Conservation (phyloP, 495 filamentous ascomycete species). For the Letharia columbiana region DNA sequence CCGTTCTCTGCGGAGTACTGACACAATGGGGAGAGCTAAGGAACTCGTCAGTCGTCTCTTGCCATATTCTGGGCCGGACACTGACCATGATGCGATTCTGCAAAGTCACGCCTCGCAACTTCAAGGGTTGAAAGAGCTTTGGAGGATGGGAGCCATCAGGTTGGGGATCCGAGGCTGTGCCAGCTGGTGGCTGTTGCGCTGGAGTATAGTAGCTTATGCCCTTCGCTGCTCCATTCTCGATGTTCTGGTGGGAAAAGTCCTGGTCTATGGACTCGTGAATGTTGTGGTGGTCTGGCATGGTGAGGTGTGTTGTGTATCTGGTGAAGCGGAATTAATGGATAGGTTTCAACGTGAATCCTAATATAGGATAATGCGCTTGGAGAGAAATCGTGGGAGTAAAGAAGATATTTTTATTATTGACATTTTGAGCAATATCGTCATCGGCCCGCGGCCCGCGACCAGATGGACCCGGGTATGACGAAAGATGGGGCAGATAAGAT, state of each 20-base stretch:
- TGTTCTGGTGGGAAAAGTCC: constrained; percentile 21
- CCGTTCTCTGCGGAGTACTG: constrained; percentile 61
- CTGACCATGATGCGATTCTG: constrained; percentile 54
- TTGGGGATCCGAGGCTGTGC: constrained; percentile 55
- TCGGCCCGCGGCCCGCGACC: no score
- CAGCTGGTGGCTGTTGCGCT: constrained; percentile 52
- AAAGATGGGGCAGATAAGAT: neutral
- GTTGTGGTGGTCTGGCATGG: constrained; percentile 24
- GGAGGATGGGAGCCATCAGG: constrained; percentile 47
- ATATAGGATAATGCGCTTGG: no score
- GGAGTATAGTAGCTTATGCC: constrained; percentile 64
- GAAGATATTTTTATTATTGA: neutral
- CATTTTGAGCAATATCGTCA: neutral
- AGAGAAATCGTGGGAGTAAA: neutral
- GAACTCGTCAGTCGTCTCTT: neutral
- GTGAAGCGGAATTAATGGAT: neutral
- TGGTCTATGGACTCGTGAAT: constrained; percentile 22
- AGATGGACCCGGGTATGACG: no score
- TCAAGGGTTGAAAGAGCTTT: constrained; percentile 61
- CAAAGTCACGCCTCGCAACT: constrained; percentile 47
- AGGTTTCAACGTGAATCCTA: no score
- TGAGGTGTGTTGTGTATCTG: neutral
- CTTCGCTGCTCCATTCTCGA: constrained; percentile 36
- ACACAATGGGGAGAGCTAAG: constrained; percentile 51
- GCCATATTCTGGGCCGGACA: neutral